Conservation (phyloP, 805 yeast species). For the Starmera pachycereana region DNA sequence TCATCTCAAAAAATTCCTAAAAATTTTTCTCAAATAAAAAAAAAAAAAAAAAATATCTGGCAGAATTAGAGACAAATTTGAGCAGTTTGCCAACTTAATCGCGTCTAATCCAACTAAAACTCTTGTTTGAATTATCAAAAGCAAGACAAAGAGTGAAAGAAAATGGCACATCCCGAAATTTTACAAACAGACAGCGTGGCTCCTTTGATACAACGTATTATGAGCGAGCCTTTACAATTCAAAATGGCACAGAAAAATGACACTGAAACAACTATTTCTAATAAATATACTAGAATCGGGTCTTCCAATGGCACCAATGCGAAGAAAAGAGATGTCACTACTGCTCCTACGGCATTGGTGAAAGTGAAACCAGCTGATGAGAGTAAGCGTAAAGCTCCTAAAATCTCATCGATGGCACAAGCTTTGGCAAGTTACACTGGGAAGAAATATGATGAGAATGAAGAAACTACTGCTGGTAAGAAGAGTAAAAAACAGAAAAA, state of each 20-base stretch:
- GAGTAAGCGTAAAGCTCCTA: slow-evolving; percentile 3
- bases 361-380: neutral
- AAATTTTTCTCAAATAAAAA: too few relatives aligned
- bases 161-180: slow-evolving; percentile 7
- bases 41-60: too few relatives aligned
- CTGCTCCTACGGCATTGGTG: neutral
- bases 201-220: slow-evolving; percentile 54
- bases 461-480: slow-evolving; percentile 4
- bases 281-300: slow-evolving; percentile 32
- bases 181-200: slow-evolving; percentile 23
- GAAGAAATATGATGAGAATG: slow-evolving; percentile 13
- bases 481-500: slow-evolving; percentile 17
- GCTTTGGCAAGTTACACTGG: slow-evolving; percentile 18
- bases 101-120: too few relatives aligned
- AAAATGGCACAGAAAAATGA: slow-evolving; percentile 50
- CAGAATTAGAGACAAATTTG: too few relatives aligned
- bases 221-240: slow-evolving; percentile 53
- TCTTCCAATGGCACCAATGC: neutral
- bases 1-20: too few relatives aligned
- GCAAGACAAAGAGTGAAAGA: neutral
- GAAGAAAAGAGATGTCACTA: neutral
- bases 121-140: too few relatives aligned
- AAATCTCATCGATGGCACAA: slow-evolving; percentile 15
- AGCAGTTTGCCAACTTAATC: too few relatives aligned
- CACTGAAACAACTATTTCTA: slow-evolving; percentile 32